phyloP scores from a whole-genome alignment of 345 rosid species.

The Aquilaria yunnanensis region DNA sequence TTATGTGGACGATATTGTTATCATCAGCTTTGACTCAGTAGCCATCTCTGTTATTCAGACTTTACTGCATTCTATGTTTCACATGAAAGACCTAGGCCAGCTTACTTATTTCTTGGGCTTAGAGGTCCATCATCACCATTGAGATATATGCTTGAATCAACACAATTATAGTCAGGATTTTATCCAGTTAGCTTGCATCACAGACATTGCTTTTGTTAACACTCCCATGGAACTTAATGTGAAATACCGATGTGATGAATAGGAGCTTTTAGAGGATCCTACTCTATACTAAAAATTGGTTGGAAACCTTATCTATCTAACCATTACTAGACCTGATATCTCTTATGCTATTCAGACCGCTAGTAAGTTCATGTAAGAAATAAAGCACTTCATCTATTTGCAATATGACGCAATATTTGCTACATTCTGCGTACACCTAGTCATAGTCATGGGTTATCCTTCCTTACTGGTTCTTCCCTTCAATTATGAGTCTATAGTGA shows the following conservation, averaged over 20 bases:
- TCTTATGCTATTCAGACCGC: neutral
- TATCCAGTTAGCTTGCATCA: neutral
- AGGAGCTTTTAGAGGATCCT: neutral
- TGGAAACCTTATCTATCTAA: neutral
- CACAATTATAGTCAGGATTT: neutral
- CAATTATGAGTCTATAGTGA: no score
- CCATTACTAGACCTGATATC: neutral
- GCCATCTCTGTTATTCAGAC: no score
- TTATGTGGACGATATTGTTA: no score
- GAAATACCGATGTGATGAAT: neutral
- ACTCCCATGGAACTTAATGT: neutral
- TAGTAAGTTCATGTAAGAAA: neutral
- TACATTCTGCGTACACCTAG: neutral
- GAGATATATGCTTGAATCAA: neutral
- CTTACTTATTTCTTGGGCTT: neutral
- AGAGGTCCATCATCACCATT: neutral
- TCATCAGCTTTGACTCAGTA: no score
- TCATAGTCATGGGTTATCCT: no score
- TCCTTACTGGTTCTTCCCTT: no score
- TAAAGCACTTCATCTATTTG: neutral
- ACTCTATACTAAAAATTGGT: neutral
- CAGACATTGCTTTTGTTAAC: neutral
- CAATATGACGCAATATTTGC: neutral
- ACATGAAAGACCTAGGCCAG: constrained; percentile 1
- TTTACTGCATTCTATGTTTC: neutral